Evolutionary conservation across 164 flowering plant genomes (phyloP).

Genomic region (Vitis rupestris): DNA sequence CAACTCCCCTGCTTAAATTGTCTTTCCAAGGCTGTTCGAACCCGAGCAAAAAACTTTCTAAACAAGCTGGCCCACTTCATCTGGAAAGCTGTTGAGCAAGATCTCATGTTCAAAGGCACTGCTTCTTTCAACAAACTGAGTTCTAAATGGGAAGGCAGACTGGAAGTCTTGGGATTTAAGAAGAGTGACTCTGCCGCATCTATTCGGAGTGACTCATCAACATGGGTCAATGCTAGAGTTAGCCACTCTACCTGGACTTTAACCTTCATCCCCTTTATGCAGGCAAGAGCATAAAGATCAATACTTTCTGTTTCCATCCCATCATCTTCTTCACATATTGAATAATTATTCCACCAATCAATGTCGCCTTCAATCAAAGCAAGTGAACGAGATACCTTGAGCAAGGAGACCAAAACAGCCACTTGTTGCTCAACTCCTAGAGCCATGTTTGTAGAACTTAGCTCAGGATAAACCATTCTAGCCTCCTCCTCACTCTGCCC

Average conservation of each 20-base stretch:
- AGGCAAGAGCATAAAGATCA: conserved; percentile 43
- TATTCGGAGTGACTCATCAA: conserved; percentile 86
- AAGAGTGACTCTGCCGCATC: conserved; percentile 96
- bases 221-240: conserved; percentile 75
- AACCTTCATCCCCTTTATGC: conserved; percentile 64
- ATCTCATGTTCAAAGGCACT: conserved; percentile 92
- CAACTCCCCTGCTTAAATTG: conserved; percentile 72
- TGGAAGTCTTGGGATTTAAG: conserved; percentile 85
- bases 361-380: conserved; percentile 95
- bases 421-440: conserved; percentile 66
- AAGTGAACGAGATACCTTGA: conserved; percentile 83
- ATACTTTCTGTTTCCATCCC: conserved; percentile 12
- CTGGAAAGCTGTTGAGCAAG: conserved; percentile 90
- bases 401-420: conserved; percentile 83
- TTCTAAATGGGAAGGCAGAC: conserved; percentile 85
- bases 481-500: conserved; percentile 35
- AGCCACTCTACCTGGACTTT: conserved; percentile 74
- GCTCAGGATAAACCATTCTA: conserved; percentile 33
- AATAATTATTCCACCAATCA: conserved; percentile 37
- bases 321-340: conserved; percentile 16
- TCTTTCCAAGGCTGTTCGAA: conserved; percentile 88
- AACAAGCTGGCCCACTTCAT: conserved; percentile 98
- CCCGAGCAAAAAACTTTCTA: conserved; percentile 88
- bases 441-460: conserved; percentile 25
- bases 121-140: conserved; percentile 78